These are phyloP conservation scores for Chlamydomonas schloesseri DNA, from an alignment of 139 green algal genomes.

Conservation along the genomic window DNA sequence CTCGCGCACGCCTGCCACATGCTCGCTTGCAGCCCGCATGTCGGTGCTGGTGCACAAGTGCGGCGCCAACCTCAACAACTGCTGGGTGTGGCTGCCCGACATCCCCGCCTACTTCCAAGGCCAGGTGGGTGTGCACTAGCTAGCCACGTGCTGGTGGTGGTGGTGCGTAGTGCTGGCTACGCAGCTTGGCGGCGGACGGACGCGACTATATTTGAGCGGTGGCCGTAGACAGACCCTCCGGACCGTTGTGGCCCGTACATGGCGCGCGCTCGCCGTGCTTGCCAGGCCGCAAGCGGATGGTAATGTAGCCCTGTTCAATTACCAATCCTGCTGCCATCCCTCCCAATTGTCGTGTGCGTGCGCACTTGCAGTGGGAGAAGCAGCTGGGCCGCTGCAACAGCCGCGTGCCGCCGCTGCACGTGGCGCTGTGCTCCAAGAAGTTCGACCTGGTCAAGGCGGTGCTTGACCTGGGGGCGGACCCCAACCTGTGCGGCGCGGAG, in stretches of 20 bases:
- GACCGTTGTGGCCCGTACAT: too few relatives aligned
- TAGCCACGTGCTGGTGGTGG: too few relatives aligned
- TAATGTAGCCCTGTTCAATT: too few relatives aligned
- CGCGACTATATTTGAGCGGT: too few relatives aligned
- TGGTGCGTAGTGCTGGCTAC: too few relatives aligned
- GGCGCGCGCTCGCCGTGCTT: too few relatives aligned
- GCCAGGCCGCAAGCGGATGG: too few relatives aligned
- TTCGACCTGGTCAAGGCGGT: slow-evolving; percentile 33
- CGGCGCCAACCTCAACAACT: slow-evolving; percentile 32
- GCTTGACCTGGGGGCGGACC: slow-evolving; percentile 55
- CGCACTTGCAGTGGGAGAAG: slow-evolving; percentile 51
- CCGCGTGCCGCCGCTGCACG: slow-evolving; percentile 35
- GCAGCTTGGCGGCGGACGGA: too few relatives aligned
- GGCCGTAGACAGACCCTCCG: too few relatives aligned
- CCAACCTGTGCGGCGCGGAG: slow-evolving; percentile 44
- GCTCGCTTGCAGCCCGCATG: background rate
- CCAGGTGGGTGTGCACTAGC: background rate
- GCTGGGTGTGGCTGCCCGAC: slow-evolving; percentile 49
- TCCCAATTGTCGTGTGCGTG: too few relatives aligned
- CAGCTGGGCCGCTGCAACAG: slow-evolving; percentile 21
- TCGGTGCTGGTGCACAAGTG: background rate
- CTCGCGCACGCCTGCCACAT: too few relatives aligned
- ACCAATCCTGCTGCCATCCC: too few relatives aligned
- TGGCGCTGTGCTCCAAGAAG: slow-evolving; percentile 46
- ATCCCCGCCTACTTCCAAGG: slow-evolving; percentile 50